Percentiles rank a stretch among this genome's conserved stretches.
Evolutionary conservation across 2,329 filamentous ascomycete species (phyloP).

Genomic region (Fonsecaea monophora): DNA sequence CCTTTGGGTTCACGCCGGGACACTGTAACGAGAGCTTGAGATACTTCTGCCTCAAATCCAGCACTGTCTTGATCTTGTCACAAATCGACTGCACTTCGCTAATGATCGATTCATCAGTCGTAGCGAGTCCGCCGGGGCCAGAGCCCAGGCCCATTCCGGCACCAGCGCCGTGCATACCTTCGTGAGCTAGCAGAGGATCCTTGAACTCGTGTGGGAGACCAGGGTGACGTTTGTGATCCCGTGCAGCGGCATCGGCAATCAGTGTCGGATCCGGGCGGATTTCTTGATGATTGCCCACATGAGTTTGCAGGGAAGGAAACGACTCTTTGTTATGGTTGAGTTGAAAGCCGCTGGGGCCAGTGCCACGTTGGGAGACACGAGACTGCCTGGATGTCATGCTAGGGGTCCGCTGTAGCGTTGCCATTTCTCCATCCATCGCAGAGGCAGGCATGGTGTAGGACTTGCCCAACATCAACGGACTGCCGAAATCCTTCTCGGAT

Average conservation of each 20-base stretch:
- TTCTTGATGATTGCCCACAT: slow-evolving; percentile 28
- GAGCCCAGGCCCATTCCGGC: slow-evolving; percentile 67
- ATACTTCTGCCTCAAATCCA: slow-evolving; percentile 88
- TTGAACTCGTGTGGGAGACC: slow-evolving; percentile 63
- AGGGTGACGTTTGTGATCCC: slow-evolving; percentile 59
- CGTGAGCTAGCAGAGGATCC: slow-evolving; percentile 57
- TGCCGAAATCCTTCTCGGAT: slow-evolving; percentile 45
- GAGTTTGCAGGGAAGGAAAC: slow-evolving; percentile 35
- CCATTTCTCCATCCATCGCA: slow-evolving; percentile 31
- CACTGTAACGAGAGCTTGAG: slow-evolving; percentile 83
- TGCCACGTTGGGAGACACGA: slow-evolving; percentile 36
- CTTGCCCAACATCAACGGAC: slow-evolving; percentile 46
- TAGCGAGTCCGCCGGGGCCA: slow-evolving; percentile 68
- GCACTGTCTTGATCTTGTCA: slow-evolving; percentile 85
- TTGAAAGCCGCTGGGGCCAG: slow-evolving; percentile 22
- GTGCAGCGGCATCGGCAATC: slow-evolving; percentile 57
- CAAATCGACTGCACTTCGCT: slow-evolving; percentile 86
- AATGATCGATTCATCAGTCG: slow-evolving; percentile 79
- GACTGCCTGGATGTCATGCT: slow-evolving; percentile 40
- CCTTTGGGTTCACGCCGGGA: slow-evolving; percentile 83
- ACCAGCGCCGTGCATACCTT: slow-evolving; percentile 65
- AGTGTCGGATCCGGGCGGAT: slow-evolving; percentile 38
- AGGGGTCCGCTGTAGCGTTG: slow-evolving; percentile 36
- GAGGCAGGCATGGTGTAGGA: slow-evolving; percentile 38
- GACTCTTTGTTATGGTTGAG: slow-evolving; percentile 30